Evolutionary conservation across 75 land plant genomes (phyloP).

Genomic region (Sequoiadendron giganteum): DNA sequence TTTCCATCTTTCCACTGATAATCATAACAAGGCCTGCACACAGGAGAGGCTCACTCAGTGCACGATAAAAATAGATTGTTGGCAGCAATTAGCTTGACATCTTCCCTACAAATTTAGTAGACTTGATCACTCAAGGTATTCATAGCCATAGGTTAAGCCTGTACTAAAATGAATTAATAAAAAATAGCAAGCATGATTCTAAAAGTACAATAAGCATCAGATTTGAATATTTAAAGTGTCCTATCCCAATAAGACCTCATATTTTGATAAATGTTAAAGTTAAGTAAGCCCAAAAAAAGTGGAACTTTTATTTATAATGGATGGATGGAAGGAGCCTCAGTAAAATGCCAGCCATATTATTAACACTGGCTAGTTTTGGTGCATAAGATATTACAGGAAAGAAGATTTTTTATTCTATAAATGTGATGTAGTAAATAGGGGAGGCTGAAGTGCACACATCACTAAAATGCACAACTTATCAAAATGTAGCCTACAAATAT

Average conservation of each 20-base stretch:
- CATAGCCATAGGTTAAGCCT: neutral
- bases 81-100: slow-evolving; percentile 26
- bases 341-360: neutral
- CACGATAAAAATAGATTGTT: slow-evolving; percentile 53
- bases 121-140: slow-evolving; percentile 30
- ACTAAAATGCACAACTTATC: too few species aligned
- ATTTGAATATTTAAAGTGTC: neutral
- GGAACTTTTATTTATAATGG: neutral
- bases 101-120: slow-evolving; percentile 58
- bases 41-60: slow-evolving; percentile 50
- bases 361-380: too few species aligned
- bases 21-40: slow-evolving; percentile 57
- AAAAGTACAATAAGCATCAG: neutral
- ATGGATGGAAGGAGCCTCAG: neutral
- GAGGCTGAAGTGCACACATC: too few species aligned
- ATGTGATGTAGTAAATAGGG: neutral
- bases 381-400: neutral
- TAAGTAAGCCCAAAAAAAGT: neutral
- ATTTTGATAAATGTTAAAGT: neutral
- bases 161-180: neutral
- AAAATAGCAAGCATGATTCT: neutral
- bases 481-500: too few species aligned
- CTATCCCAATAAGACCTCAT: too few species aligned
- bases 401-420: neutral
- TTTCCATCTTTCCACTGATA: slow-evolving; percentile 59